Percentiles rank a stretch among this genome's conserved stretches.
phyloP scores from a whole-genome alignment of 371 early-diverging fungal species.

The Mucor velutinosus region DNA sequence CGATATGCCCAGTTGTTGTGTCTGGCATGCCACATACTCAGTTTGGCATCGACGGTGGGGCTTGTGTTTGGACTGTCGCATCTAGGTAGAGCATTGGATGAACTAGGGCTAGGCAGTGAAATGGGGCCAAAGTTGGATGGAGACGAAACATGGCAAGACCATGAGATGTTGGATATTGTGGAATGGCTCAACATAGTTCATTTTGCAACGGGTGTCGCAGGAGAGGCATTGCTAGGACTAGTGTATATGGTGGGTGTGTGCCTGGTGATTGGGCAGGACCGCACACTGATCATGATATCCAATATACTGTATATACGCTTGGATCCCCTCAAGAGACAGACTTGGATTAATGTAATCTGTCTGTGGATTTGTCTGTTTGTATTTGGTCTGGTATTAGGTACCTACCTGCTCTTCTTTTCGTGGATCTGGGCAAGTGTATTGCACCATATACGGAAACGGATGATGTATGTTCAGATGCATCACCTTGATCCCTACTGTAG shows the following conservation, averaged over 20 bases:
- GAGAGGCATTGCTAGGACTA: slow-evolving; percentile 41
- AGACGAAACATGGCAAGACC: slow-evolving; percentile 52
- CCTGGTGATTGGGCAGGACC: slow-evolving; percentile 34
- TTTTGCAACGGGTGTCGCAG: slow-evolving; percentile 42
- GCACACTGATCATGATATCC: slow-evolving; percentile 34
- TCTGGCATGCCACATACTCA: slow-evolving; percentile 28
- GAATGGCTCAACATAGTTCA: slow-evolving; percentile 45
- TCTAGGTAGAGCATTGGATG: slow-evolving; percentile 36
- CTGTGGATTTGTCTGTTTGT: slow-evolving; percentile 17
- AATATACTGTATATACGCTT: slow-evolving; percentile 32
- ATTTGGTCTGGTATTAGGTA: slow-evolving; percentile 32
- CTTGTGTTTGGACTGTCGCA: slow-evolving; percentile 39
- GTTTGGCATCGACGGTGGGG: slow-evolving; percentile 34
- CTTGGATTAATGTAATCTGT: slow-evolving; percentile 11
- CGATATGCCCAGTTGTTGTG: slow-evolving; percentile 13
- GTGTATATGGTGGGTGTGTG: slow-evolving; percentile 43
- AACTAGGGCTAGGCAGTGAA: slow-evolving; percentile 39
- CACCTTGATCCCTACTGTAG: not conserved
- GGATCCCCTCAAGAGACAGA: slow-evolving; percentile 9
- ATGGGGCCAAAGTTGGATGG: slow-evolving; percentile 44
- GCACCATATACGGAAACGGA: slow-evolving; percentile 26
- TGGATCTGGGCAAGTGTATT: slow-evolving; percentile 49
- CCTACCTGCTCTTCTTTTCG: slow-evolving; percentile 45
- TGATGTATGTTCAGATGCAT: slow-evolving; percentile 16
- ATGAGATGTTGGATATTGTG: slow-evolving; percentile 38